Evolutionary conservation across 2,329 filamentous ascomycete genomes (phyloP), one percentile per base, ranked within the genome.

Genomic region (Cytospora schulzeri): DNA sequence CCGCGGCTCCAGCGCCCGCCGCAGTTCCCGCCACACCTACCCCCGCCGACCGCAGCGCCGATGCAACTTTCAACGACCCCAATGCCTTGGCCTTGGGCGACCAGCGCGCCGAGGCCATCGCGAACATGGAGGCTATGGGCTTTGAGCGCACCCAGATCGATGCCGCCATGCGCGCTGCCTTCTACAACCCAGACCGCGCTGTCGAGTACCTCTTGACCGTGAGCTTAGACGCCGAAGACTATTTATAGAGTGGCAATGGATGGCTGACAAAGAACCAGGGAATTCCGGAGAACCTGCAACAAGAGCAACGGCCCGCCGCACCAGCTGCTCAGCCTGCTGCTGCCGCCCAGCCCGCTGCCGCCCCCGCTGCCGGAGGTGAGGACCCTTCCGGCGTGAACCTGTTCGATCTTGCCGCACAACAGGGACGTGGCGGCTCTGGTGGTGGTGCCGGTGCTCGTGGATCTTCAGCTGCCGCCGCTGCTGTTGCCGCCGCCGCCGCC

Each of bases 81-180:
- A 94, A 91, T 33, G 88, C 91, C n/a, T 85, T 98, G 74, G 88
- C 93, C 24, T 89, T 97, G 80, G 95, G 95, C 60, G 83, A 89
- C 67, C 90, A 94, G 76, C 88, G 93, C 70, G 87, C 91, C 68
- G 88, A 89, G 70, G 93, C 92, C 45, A 90, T 98, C 73, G 85
- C 90, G 57, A 92, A 93, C 75, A 97, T 99, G 93, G 93, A 97
- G 79, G 90, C 90, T 69, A 99, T 99, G 95, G 95, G 95, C 11
- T 99, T 99, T 71, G 87, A 91, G 73, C 86, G 93, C 73, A 82
- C 87, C 60, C 91, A 96, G 74, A 97, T 97, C 70, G 93, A 97
- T 71, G 87, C 90, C 56, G 95, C 95, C 59, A 95, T 99, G 90
- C 91, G 94, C 73, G 95, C 95, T 68, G 95, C 95, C 17, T 99